Percentiles rank a stretch among this genome's conserved stretches.
Evolutionary conservation across 2,329 filamentous ascomycete species (phyloP).

Genomic region (Intubia oerlemansii): DNA sequence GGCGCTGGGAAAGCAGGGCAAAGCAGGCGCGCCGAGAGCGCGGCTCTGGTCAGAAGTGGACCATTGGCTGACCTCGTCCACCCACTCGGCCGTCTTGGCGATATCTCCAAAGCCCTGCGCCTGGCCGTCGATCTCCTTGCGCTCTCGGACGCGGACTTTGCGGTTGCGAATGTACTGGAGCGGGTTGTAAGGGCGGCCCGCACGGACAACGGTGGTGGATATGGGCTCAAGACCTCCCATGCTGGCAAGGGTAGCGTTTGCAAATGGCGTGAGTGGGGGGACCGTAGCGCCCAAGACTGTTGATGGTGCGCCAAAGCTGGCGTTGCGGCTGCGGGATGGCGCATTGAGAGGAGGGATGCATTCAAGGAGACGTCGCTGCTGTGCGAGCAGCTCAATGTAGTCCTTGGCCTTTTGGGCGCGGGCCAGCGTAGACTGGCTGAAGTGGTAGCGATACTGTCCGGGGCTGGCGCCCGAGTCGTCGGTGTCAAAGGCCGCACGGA

Average conservation of each 20-base stretch:
- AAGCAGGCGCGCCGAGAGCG: slow-evolving; percentile 8
- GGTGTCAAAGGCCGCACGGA: slow-evolving; percentile 16
- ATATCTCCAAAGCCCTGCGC: slow-evolving; percentile 59
- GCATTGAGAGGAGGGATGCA: slow-evolving; percentile 58
- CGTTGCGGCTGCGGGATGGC: too few relatives aligned
- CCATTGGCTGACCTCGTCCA: slow-evolving; percentile 41
- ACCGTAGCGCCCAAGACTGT: too few relatives aligned
- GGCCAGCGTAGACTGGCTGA: slow-evolving; percentile 61
- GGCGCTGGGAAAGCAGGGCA: slow-evolving; percentile 26
- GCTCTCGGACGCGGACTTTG: slow-evolving; percentile 61
- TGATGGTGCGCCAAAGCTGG: too few relatives aligned
- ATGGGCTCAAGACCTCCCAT: too few relatives aligned
- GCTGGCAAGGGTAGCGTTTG: too few relatives aligned
- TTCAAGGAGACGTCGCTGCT: slow-evolving; percentile 65
- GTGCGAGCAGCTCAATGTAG: slow-evolving; percentile 66
- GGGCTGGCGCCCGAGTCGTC: slow-evolving; percentile 8
- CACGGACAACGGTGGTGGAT: slow-evolving; percentile 10
- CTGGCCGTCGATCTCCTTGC: slow-evolving; percentile 51
- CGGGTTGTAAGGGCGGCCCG: slow-evolving; percentile 69
- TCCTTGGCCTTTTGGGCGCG: slow-evolving; percentile 69
- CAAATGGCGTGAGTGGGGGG: too few relatives aligned
- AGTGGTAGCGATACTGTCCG: slow-evolving; percentile 42
- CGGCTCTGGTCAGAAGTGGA: slow-evolving; percentile 16
- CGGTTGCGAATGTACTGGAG: slow-evolving; percentile 84
- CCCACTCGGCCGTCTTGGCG: slow-evolving; percentile 51